Percentiles rank a stretch among this genome's conserved stretches.
These are phyloP conservation scores for Penicillium hesseltinei DNA, from an alignment of 2,329 filamentous ascomycete genomes.

Conservation along the genomic window DNA sequence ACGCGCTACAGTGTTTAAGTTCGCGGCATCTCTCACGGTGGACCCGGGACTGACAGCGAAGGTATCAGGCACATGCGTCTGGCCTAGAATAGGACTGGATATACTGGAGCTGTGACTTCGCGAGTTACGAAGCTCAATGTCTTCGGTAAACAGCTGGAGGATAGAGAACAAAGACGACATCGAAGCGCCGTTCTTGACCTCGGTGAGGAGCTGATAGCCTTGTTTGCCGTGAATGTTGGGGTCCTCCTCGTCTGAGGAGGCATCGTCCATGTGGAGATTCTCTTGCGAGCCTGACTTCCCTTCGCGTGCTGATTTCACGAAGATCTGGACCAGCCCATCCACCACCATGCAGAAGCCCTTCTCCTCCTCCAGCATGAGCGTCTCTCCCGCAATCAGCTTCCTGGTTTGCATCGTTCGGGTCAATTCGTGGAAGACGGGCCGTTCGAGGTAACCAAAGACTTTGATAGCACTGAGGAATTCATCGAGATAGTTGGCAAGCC, in stretches of 20 bases:
- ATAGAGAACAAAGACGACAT: slow-evolving; percentile 99
- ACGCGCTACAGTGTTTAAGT: slow-evolving; percentile 21
- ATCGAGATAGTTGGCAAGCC: slow-evolving; percentile 92
- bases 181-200: slow-evolving; percentile 94
- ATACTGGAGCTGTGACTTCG: slow-evolving; percentile 50
- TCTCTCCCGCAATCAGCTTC: slow-evolving; percentile 94
- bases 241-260: slow-evolving; percentile 69
- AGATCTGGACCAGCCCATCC: slow-evolving; percentile 94
- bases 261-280: slow-evolving; percentile 42
- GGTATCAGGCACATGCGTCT: slow-evolving; percentile 38
- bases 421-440: slow-evolving; percentile 95
- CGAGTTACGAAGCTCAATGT: slow-evolving; percentile 73
- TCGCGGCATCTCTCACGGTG: slow-evolving; percentile 20
- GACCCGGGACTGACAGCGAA: slow-evolving; percentile 38
- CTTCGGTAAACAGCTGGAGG: slow-evolving; percentile 93
- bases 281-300: slow-evolving; percentile 40
- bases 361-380: slow-evolving; percentile 90
- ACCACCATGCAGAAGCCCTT: slow-evolving; percentile 98
- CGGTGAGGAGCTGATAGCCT: slow-evolving; percentile 90
- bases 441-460: slow-evolving; percentile 94
- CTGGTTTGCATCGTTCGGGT: slow-evolving; percentile 97
- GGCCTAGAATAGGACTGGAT: slow-evolving; percentile 34
- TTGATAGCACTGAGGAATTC: slow-evolving; percentile 99
- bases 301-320: slow-evolving; percentile 79
- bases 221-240: slow-evolving; percentile 63